Conservation (phyloP, 441 rosid genomes). For the Gossypium davidsonii region DNA sequence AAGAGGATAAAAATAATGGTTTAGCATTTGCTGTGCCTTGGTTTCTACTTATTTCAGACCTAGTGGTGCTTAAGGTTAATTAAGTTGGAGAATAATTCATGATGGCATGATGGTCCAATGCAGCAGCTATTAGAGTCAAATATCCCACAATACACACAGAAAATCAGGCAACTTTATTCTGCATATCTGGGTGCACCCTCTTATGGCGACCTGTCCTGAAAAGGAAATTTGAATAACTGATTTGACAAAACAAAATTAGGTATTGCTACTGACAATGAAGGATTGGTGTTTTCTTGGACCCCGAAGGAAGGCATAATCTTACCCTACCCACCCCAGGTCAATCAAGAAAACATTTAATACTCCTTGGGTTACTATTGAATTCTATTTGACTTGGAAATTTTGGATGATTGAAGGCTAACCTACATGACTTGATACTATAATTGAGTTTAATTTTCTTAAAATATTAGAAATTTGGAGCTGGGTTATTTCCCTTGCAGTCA, state of each 20-base stretch:
- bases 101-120: background rate
- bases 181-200: background rate
- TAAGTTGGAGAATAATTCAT: slow-evolving; percentile 5
- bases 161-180: background rate
- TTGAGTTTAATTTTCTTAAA: background rate
- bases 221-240: background rate
- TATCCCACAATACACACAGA: background rate
- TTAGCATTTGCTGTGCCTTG: background rate
- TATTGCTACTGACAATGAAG: background rate
- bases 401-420: background rate
- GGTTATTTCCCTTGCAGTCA: background rate
- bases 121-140: background rate
- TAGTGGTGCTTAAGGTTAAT: slow-evolving; percentile 5
- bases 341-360: background rate
- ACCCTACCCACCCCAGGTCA: background rate
- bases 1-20: background rate
- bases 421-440: background rate
- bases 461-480: background rate
- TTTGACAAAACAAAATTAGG: background rate
- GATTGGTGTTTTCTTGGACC: slow-evolving; percentile 3
- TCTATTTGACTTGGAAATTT: background rate
- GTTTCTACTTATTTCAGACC: background rate
- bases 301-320: background rate
- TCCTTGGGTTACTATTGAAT: background rate
- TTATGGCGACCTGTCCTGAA: background rate